phyloP scores from a whole-genome alignment of 2,329 filamentous ascomycete species.

The Lizonia empirigonia region DNA sequence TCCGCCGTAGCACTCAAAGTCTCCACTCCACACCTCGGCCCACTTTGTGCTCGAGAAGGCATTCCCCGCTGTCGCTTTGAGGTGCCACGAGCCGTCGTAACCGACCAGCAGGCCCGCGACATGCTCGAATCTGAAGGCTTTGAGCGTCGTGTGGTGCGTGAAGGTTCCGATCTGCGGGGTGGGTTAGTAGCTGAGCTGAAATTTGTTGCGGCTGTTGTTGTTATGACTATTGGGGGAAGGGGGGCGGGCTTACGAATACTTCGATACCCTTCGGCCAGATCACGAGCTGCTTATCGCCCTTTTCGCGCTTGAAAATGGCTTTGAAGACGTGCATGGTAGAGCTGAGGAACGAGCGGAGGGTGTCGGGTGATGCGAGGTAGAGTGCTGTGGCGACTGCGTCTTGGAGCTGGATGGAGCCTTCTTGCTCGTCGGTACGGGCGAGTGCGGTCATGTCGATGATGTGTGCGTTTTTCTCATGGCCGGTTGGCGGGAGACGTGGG shows the following conservation, averaged over 20 bases:
- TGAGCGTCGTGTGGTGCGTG: slow-evolving; percentile 18
- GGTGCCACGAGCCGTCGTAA: slow-evolving; percentile 27
- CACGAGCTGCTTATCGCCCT: slow-evolving; percentile 18
- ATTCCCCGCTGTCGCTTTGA: slow-evolving; percentile 18
- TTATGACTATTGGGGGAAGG: too few relatives aligned
- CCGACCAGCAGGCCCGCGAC: slow-evolving; percentile 26
- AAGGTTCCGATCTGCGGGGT: slow-evolving; percentile 19
- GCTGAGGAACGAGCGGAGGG: slow-evolving; percentile 16
- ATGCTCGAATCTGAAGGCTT: slow-evolving; percentile 20
- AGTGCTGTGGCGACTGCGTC: slow-evolving; percentile 27
- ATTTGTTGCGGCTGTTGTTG: neutral
- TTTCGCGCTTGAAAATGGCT: slow-evolving; percentile 13
- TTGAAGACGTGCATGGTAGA: slow-evolving; percentile 23
- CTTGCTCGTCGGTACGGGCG: neutral
- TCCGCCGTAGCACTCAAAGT: slow-evolving; percentile 20
- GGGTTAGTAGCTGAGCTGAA: neutral
- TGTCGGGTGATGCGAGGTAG: slow-evolving; percentile 7
- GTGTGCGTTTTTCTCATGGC: slow-evolving; percentile 1
- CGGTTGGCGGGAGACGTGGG: slow-evolving; percentile 7
- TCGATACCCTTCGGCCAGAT: slow-evolving; percentile 30
- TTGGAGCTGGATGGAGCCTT: slow-evolving; percentile 16
- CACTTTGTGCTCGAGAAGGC: slow-evolving; percentile 20
- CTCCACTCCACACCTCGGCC: slow-evolving; percentile 25
- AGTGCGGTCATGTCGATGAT: slow-evolving; percentile 17
- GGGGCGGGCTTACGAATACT: slow-evolving; percentile 19